phyloP scores from a whole-genome alignment of 257 asterid species.

The Solanum pinnatisectum region DNA sequence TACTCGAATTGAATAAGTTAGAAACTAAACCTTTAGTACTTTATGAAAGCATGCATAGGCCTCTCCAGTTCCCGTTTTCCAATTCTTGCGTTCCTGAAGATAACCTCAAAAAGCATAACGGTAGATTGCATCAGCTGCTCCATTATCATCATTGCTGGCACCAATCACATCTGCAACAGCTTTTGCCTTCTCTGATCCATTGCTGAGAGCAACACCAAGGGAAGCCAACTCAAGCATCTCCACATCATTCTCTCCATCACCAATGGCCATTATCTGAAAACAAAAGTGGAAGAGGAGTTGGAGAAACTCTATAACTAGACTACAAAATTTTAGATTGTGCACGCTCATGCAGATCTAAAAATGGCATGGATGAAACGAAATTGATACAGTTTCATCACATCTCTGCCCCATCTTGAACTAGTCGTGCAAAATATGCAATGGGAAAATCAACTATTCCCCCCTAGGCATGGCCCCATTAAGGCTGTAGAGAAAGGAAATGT shows the following conservation, averaged over 20 bases:
- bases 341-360: not conserved
- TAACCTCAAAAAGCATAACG: constrained; percentile 68
- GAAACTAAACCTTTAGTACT: not conserved
- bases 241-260: constrained; percentile 96
- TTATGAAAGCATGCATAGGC: not conserved
- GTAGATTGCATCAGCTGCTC: constrained; percentile 94
- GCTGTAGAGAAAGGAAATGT: not conserved
- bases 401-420: not conserved
- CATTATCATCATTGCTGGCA: constrained; percentile 87
- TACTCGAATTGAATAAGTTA: not conserved
- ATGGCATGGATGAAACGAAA: not conserved
- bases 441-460: not conserved
- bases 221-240: constrained; percentile 96
- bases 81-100: not conserved
- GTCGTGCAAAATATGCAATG: not conserved
- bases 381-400: not conserved
- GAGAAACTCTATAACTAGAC: not conserved
- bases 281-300: not conserved
- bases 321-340: not conserved
- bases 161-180: constrained; percentile 81
- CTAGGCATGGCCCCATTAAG: not conserved
- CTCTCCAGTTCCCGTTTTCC: not conserved
- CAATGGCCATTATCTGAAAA: constrained; percentile 83
- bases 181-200: constrained; percentile 90
- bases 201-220: constrained; percentile 79